Base-by-base conservation (phyloP, 495 filamentous ascomycete species). In the Articulospora tetracladia region DNA sequence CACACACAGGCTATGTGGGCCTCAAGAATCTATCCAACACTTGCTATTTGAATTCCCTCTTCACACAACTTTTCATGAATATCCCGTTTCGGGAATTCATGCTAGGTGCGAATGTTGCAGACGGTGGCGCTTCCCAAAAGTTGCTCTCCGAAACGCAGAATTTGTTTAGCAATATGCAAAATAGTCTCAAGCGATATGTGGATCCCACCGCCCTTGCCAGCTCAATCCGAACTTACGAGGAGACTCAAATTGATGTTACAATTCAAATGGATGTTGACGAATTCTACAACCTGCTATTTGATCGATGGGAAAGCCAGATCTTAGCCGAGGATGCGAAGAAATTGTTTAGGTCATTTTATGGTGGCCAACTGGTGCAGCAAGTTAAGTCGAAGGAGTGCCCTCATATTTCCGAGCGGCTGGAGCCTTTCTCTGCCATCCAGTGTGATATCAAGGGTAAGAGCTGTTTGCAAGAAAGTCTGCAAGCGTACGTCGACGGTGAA, bases 1-100 rank as follows among this genome's bases (percentile, higher is more conserved):
- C 90, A 1, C 70, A 82, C 15, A 87, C 86, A 44, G 90, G 90
- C 25, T 93, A 95, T 67, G 85, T 90, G 19, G 94, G 94, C 2
- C 72, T 99, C 1, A 80, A 77, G 59, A 99, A 99, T 68, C 80
- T 98, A 1, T 93, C 92, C 4, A 97, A 97, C 68, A 98, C 94
- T 7, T 99, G 94, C 75, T 99, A 99, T 69, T 79, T 98, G 71
- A 98, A 98, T 73, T 98, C 94, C 0, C 78, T 99, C 3, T 83
- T 98, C 61, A 94, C 92, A 1, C 95, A 98, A 68, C 85, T 99
- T 1, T 99, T 95, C 77, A 97, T 97, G 93, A 98, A 99, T 68
- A 72, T 89, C 34, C 80, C 83, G 25, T 97, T 99, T 65, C 85
- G 94, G 13, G 81, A 84, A 32, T 96, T 97, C 72, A 89, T 98